Evolutionary conservation across 306 rosid species (phyloP).

Genomic region (Clitoria ternatea): DNA sequence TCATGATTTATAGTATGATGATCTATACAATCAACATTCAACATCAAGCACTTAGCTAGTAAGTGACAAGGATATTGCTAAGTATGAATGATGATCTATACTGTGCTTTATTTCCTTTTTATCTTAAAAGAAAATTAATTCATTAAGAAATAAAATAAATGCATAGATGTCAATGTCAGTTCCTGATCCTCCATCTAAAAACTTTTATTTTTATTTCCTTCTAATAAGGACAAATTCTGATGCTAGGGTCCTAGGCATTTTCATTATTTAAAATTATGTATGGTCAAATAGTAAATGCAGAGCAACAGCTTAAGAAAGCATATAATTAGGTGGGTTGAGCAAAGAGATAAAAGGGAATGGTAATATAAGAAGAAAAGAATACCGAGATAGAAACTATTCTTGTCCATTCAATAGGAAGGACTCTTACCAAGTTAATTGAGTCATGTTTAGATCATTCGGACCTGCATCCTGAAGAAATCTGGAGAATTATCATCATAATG

Average conservation of each 20-base stretch:
- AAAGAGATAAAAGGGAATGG: neutral
- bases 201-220: neutral
- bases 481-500: slow-evolving; percentile 28
- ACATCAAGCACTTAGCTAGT: neutral
- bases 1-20: neutral
- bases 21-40: neutral
- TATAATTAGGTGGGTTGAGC: neutral
- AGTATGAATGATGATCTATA: neutral
- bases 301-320: neutral
- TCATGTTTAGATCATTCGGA: slow-evolving; percentile 66
- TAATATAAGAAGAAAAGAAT: neutral
- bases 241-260: neutral
- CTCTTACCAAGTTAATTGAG: slow-evolving; percentile 79
- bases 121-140: neutral
- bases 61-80: neutral
- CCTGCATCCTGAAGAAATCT: slow-evolving; percentile 93
- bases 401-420: slow-evolving; percentile 4
- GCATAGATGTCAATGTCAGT: neutral
- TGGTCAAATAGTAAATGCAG: neutral
- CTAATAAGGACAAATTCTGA: neutral
- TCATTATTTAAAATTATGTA: neutral
- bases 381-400: neutral
- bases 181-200: slow-evolving; percentile 1
- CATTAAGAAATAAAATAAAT: neutral
- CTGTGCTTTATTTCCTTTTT: neutral